A percentile compares a stretch with the other conserved stretches of the same genome.
Evolutionary conservation across 805 yeast species (phyloP).

Genomic region (Cyberlindnera veronae): DNA sequence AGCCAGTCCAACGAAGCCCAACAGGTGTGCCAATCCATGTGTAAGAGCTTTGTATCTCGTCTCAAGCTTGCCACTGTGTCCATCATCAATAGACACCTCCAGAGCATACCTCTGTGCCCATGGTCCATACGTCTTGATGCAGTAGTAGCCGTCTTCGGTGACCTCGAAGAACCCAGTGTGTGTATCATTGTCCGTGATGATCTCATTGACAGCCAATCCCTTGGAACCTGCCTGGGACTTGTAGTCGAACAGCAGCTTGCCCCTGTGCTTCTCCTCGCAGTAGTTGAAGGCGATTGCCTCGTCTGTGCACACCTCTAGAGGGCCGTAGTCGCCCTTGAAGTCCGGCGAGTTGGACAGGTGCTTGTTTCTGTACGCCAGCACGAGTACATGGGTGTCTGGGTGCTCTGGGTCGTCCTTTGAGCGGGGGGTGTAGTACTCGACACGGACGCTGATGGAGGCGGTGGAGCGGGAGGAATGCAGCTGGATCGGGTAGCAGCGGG

Average conservation of each 20-base stretch:
- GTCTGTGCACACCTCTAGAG: neutral
- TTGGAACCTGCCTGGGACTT: neutral
- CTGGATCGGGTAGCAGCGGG: too few species aligned
- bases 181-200: neutral
- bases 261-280: constrained; percentile 2
- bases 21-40: too few species aligned
- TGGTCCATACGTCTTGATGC: neutral
- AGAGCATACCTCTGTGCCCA: neutral
- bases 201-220: constrained; percentile 1
- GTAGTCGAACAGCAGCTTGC: neutral
- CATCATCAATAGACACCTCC: neutral
- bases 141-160: constrained; percentile 2
- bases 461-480: too few species aligned
- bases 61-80: too few species aligned
- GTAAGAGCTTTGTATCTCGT: too few species aligned
- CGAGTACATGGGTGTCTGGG: neutral
- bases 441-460: too few species aligned
- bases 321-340: neutral
- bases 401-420: neutral
- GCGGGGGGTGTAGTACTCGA: too few species aligned
- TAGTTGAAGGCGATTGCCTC: neutral
- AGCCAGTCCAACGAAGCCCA: too few species aligned
- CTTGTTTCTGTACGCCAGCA: neutral
- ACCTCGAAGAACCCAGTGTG: neutral
- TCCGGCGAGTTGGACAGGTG: neutral